Evolutionary conservation across 129 eudicot species (phyloP), one percentile per base, ranked within the genome.

Genomic region (Arctium minus): DNA sequence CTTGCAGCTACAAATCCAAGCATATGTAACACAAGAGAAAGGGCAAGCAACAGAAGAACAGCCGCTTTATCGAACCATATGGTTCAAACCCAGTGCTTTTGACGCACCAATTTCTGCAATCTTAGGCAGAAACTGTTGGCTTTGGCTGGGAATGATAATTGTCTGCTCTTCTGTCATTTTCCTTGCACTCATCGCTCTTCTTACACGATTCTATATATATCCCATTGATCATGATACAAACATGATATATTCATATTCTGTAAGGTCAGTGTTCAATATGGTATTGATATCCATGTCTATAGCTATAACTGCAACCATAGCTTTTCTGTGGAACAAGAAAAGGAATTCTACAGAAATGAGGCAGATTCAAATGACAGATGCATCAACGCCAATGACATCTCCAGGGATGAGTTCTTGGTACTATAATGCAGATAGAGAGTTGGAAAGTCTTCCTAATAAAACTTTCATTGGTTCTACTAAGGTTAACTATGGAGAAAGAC

Each of bases 281-380:
- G 50, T 89, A 64, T 27, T 84, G 60, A 50, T 89, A 74, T 91
- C 88, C 22, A 72, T 78, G 46, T 86, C 93, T 64, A 84, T 91
- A 76, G 86, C 79, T 33, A 13, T 72, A 32, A 77, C 81, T 79
- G 86, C 86, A 44, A 82, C 79, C 6, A 53, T 77, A 37, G 91
- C 86, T 40, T 86, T 89, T 30, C 46, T 89, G 70, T 89, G 93
- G 96, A 89, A 83, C 87, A 89, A 91, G 88, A 87, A 84, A 82
- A 42, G 68, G 27, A 86, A 81, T 40, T 83, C 36, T 8, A 56
- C 33, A 76, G 88, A 83, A 32, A 76, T 75, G 85, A 82, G 79
- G 84, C 88, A 84, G 81, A 68, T 89, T 30, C 81, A 79, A 11
- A 84, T 60, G 80, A 80, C 82, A 22, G 88, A 91, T 42, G 74